Evolutionary conservation across 139 green algal species (phyloP), one percentile per base, ranked within the genome.

Genomic region (Deuterostichococcus epilithicus): DNA sequence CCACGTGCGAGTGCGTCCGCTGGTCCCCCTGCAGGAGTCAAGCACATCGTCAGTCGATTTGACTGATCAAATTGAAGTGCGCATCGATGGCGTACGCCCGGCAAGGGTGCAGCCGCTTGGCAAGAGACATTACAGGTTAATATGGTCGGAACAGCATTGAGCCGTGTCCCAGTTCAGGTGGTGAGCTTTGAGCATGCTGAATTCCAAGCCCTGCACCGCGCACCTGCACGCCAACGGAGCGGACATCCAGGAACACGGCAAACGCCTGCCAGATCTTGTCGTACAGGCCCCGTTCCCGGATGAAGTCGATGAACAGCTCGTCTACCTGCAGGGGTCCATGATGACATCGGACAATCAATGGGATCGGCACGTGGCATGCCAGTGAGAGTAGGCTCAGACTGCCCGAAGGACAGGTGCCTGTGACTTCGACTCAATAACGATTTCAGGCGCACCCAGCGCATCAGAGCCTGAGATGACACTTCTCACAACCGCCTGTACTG

Each of bases 211-310:
- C 60, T 37, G 15, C 45, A 90, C 90, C 42, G 8, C 13, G 8
- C 52, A 63, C 52, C 52, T 63, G 52, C 52, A 63, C 52, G 18
- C 52, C 52, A 20, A 94, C 91, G 1, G 83, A 91, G 74, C 89
- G 87, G 63, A 98, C 83, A 13, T 94, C 94, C 72, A 99, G 85
- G 88, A 99, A 98, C 26, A 99, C 96, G 4, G 96, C 96, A 83
- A 99, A 99, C 1, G 96, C 96, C 86, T 98, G 93, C 96, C 96
- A 99, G 85, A 99, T 99, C 78, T 98, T 82, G 84, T 99, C 94
- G 84, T 99, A 99, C 69, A 99, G 87, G 37, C 95, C 95, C 66
- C 85, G 90, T 78, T 98, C 96, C 28, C 76, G 63, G 81, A 99
- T 98, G 44, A 84, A 81, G 72, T 98, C 92, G 80, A 98, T 94